Base-by-base conservation (phyloP, 2,329 filamentous ascomycete species). In the Aureobasidium sp. region DNA sequence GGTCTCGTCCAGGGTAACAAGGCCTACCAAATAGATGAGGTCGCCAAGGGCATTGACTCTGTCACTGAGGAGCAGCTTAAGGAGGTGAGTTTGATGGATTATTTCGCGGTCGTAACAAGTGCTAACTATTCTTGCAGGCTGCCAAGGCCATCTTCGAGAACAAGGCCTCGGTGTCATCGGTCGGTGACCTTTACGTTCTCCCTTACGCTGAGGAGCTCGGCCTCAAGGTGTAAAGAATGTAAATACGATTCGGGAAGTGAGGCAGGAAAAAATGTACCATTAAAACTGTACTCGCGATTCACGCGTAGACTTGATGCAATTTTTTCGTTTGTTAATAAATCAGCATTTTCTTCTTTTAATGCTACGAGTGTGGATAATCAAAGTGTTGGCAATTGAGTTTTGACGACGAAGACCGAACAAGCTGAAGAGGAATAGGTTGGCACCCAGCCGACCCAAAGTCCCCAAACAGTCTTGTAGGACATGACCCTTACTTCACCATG, bases 201-300 rank as follows among this genome's bases (percentile, higher is more conserved):
- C 94, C 94, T 62, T 99, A 88, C 74, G 94, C 91, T 68, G 90
- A 92, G 78, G 94, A 99, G 74, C 82, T 99, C 75, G 95, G 93
- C 70, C 84, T 99, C 74, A 90, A 87, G 76, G 91, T 96, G 84
- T 99, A 95, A 84, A 85, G 87, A 76, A 91, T 96, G 84, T 99
- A 95, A 84, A 85, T 78, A 77, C 52, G 42, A 64, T 48, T 27
- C 35, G 42, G 44, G 33, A 24, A 33, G 2, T 22, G 42, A 47
- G 56, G 63, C 59, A 60, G 57, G 24, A 63, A 63, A 60, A 66
- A 63, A 66, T 72, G 70, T 72, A 72, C 66, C 69, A 72, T 66
- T 71, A 66, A 60, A 62, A 53, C 52, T 66, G 61, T 66, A 66
- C 48, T 44, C 37, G 53, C 53, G 48, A 48, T 47, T 63, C 54